Evolutionary conservation across 1,139 yeast species (phyloP), one percentile per base, ranked within the genome.

Genomic region (Diutina scorzettiae): DNA sequence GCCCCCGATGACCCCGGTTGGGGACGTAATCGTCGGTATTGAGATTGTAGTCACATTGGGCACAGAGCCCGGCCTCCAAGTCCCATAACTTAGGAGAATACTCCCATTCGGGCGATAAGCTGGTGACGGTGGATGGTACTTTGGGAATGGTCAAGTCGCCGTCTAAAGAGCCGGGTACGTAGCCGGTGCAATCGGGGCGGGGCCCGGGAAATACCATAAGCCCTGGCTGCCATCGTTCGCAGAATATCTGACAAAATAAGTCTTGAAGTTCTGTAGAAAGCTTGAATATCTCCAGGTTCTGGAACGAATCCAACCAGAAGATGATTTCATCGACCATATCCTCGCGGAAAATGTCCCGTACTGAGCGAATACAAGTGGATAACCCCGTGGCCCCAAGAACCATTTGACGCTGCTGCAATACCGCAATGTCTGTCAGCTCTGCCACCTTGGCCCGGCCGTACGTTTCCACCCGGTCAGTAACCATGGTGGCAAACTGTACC

Each of bases 291-390:
- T 75, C 72, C 28, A 81, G 70, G 44, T 67, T 71, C 0, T 82
- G 66, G 39, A 86, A 57, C 39, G 76, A 82, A 30, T 64, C 60
- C 3, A 85, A 55, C 89, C 94, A 83, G 18, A 58, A 53, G 8
- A 84, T 55, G 19, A 85, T 75, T 46, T 80, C 86, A 43, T 75
- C 79, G 49, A 83, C 79, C 86, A 83, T 78, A 45, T 83, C 91
- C 55, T 86, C 95, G 43, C 94, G 65, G 53, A 83, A 81, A 7
- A 74, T 63, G 53, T 85, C 95, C 46, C 89, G 63, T 14, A 76
- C 66, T 43, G 79, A 73, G 47, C 87, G 62, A 12, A 86, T 78
- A 40, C 85, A 73, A 2, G 82, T 71, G 0, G 81, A 71, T 31
- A 86, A 63, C 0, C 87, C 86, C 1, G 84, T 80, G 14, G 66